A percentile compares a stretch with the other conserved stretches of the same genome.
phyloP scores from a whole-genome alignment of 768 basidiomycete species.

The Lactarius tabidus region DNA sequence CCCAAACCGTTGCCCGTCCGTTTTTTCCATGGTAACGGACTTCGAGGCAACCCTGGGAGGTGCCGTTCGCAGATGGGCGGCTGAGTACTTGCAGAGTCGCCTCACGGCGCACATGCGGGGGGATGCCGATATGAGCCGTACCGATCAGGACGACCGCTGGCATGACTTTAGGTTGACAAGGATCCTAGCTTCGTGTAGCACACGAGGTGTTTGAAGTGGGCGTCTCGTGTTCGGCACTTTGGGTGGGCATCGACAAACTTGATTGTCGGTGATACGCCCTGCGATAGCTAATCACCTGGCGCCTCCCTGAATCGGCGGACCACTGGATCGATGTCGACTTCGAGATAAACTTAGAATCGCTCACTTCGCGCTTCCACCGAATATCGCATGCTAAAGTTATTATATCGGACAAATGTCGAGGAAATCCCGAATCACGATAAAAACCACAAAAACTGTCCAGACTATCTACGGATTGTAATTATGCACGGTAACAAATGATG shows the following conservation, averaged over 20 bases:
- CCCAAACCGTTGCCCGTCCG: too few relatives aligned
- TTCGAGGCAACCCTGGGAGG: too few relatives aligned
- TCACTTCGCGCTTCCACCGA: background rate
- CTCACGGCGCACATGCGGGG: too few relatives aligned
- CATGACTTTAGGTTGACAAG: background rate
- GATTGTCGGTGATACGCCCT: background rate
- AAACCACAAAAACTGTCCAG: too few relatives aligned
- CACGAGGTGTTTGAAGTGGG: background rate
- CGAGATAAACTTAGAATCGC: background rate
- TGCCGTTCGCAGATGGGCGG: too few relatives aligned
- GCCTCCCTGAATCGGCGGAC: background rate
- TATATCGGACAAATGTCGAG: background rate
- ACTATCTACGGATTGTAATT: background rate
- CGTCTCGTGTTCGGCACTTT: too few relatives aligned
- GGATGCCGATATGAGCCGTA: too few relatives aligned
- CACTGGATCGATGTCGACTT: background rate
- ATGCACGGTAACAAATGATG: too few relatives aligned
- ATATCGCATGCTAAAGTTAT: background rate
- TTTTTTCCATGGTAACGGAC: too few relatives aligned
- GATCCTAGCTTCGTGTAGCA: background rate
- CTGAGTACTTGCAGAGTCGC: too few relatives aligned
- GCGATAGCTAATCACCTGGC: background rate
- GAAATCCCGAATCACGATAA: background rate
- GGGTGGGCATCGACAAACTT: background rate
- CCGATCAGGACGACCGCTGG: background rate